These are phyloP conservation scores for Globisporangium canariense DNA, from an alignment of 352 stramenopile genomes.

Conservation along the genomic window DNA sequence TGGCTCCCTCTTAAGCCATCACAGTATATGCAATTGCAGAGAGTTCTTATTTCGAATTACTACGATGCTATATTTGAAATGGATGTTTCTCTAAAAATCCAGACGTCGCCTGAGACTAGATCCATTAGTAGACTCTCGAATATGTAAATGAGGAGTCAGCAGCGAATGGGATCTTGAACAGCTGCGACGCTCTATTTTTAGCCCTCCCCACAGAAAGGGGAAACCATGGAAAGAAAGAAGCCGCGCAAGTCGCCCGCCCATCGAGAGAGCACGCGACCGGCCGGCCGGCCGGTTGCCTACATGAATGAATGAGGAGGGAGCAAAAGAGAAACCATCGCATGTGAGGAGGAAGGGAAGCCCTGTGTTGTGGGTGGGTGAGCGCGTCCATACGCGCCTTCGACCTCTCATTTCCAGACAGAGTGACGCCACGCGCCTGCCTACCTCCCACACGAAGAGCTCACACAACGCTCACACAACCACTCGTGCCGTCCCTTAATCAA, in stretches of 20 bases:
- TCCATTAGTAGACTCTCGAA: background rate
- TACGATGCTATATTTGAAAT: too few relatives aligned
- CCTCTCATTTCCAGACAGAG: background rate
- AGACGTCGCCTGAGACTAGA: background rate
- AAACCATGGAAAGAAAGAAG: slow-evolving; percentile 9
- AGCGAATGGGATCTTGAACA: slow-evolving; percentile 1
- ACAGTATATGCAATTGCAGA: background rate
- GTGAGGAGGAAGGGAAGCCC: background rate
- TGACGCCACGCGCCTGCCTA: background rate
- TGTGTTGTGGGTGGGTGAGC: background rate
- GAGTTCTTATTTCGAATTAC: background rate
- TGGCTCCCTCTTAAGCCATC: background rate
- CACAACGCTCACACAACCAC: background rate
- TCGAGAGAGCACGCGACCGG: background rate
- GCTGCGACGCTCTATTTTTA: slow-evolving; percentile 7
- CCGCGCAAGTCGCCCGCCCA: background rate
- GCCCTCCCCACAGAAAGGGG: background rate
- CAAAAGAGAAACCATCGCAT: slow-evolving; percentile 7
- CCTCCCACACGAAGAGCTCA: too few relatives aligned
- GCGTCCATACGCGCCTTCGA: background rate
- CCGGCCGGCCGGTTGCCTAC: background rate
- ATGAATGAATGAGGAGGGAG: background rate
- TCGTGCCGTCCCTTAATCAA: background rate
- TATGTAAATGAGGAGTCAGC: background rate
- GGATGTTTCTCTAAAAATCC: background rate